These are phyloP conservation scores for Davidsoniella eucalypti DNA, from an alignment of 2,329 filamentous ascomycete species.

Conservation along the genomic window DNA sequence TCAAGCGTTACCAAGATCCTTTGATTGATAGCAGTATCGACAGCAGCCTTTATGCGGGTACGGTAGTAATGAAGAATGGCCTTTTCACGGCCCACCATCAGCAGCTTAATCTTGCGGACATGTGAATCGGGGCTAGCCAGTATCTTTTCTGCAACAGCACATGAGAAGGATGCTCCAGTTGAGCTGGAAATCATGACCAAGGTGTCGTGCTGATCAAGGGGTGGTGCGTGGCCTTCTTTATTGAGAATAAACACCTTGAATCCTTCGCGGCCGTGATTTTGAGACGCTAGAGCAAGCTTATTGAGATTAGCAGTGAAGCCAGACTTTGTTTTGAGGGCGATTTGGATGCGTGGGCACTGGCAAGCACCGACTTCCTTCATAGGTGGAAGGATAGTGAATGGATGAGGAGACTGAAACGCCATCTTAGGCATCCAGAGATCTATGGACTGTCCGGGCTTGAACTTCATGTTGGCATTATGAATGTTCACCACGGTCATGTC, in stretches of 20 bases:
- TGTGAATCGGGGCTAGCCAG: slow-evolving; percentile 26
- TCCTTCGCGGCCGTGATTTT: slow-evolving; percentile 17
- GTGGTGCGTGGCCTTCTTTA: slow-evolving; percentile 37
- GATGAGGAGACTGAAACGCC: slow-evolving; percentile 38
- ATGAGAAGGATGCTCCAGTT: slow-evolving; percentile 43
- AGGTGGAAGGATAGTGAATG: slow-evolving; percentile 43
- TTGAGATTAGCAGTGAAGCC: slow-evolving; percentile 42
- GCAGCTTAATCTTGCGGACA: slow-evolving; percentile 22
- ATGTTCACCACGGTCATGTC: slow-evolving; percentile 41
- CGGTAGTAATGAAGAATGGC: slow-evolving; percentile 31
- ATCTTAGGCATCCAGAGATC: slow-evolving; percentile 44
- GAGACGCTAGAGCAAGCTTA: slow-evolving; percentile 25
- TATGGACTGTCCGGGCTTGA: slow-evolving; percentile 41
- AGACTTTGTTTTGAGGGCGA: slow-evolving; percentile 38
- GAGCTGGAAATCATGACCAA: slow-evolving; percentile 44
- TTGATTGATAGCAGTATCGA: slow-evolving; percentile 28
- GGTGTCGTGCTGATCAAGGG: slow-evolving; percentile 42
- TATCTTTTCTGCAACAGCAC: slow-evolving; percentile 36
- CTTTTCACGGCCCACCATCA: slow-evolving; percentile 38
- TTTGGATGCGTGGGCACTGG: slow-evolving; percentile 41
- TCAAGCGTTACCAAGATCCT: slow-evolving; percentile 1
- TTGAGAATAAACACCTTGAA: slow-evolving; percentile 35
- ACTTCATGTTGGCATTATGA: slow-evolving; percentile 41
- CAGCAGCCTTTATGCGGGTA: slow-evolving; percentile 23
- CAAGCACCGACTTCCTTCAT: slow-evolving; percentile 33